Evolutionary conservation across 768 basidiomycete species (phyloP), one percentile per base, ranked within the genome.

Genomic region (Paxillus ammoniavirescens): DNA sequence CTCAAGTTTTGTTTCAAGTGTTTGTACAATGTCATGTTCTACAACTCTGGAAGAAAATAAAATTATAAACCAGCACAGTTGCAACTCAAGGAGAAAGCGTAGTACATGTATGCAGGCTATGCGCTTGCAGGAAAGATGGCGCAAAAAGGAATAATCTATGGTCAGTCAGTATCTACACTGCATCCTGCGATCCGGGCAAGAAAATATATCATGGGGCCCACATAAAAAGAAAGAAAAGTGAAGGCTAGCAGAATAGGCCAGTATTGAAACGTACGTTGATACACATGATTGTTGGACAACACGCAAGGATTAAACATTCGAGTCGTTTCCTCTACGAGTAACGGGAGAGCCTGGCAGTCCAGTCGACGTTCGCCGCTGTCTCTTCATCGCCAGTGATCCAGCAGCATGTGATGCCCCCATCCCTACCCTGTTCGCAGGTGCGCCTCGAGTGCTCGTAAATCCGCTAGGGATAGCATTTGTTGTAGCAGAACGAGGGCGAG

Each of bases 361-460:
- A 30, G 81, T 78, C 49, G 88, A 91, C 60, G 84, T 86, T 77
- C 90, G 83, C 75, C 90, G 78, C 64, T 91, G 90, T 58, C 90
- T 77, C 73, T 92, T 92, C 81, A 91, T 78, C 37, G 86, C 73
- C 10, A 69, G 49, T 18, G 67, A 53, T 30, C 61, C 60, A 26
- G 64, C 53, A 41, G 60, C 28, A 15, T 50, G 65, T 8, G 59
- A 50, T 5, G 45, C n/a, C 23, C 65, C 69, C 31, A 59, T 59
- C 6, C 47, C 45, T 15, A 47, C 58, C 57, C 64, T 64, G 61
- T 61, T 62, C 49, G 65, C 65, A 41, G 77, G 69, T n/a, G 70
- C 67, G 21, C 71, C 59, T 15, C 77, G 74, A 8, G 77, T 66
- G 44, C 75, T 70, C 1, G 77, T 62, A 44, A 80, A 65, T 13